These are phyloP conservation scores for Phlegmacium glaucopus DNA, from an alignment of 768 basidiomycete genomes.

Conservation along the genomic window DNA sequence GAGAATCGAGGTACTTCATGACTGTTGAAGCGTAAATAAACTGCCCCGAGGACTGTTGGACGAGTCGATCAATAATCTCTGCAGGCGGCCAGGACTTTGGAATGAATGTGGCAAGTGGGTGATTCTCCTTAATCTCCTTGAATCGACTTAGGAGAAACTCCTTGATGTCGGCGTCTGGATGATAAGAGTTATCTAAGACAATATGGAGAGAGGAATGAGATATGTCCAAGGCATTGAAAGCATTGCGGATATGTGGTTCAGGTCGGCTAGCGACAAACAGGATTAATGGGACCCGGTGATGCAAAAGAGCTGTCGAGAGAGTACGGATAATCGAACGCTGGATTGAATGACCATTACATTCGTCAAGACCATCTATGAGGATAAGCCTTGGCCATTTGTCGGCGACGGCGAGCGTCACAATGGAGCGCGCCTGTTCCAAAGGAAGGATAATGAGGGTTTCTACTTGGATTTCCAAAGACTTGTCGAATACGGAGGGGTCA, in stretches of 20 bases:
- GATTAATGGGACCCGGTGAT: slow-evolving; percentile 13
- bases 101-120: background rate
- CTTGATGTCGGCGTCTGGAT: slow-evolving; percentile 15
- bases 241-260: slow-evolving; percentile 15
- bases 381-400: background rate
- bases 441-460: slow-evolving; percentile 14
- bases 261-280: slow-evolving; percentile 25
- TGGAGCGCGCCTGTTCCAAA: background rate
- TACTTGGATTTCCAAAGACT: slow-evolving; percentile 13
- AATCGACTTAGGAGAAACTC: slow-evolving; percentile 13
- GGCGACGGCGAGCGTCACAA: background rate
- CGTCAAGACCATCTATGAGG: slow-evolving; percentile 30
- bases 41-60: slow-evolving; percentile 17
- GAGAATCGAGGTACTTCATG: slow-evolving; percentile 19
- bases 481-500: slow-evolving; percentile 14
- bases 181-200: slow-evolving; percentile 5
- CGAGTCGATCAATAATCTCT: slow-evolving; percentile 11
- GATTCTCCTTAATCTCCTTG: slow-evolving; percentile 8
- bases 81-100: slow-evolving; percentile 18
- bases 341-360: slow-evolving; percentile 14
- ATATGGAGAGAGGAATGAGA: background rate
- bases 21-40: slow-evolving; percentile 26
- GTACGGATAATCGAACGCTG: slow-evolving; percentile 11
- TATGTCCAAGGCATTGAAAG: slow-evolving; percentile 2
- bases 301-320: slow-evolving; percentile 1